phyloP scores from a whole-genome alignment of 108 stramenopile species.

The Discostella stelligeroides region DNA sequence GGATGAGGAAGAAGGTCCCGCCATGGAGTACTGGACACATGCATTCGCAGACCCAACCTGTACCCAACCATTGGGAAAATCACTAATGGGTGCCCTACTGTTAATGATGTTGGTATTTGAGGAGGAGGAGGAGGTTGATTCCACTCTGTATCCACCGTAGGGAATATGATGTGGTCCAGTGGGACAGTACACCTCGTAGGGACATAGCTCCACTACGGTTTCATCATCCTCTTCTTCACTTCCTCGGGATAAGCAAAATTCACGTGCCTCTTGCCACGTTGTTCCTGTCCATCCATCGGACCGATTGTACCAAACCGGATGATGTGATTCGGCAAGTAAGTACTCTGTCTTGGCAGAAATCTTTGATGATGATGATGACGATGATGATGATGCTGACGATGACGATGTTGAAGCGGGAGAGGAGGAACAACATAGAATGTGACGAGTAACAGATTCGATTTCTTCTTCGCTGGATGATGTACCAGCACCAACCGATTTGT shows the following conservation, averaged over 20 bases:
- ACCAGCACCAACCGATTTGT: neutral
- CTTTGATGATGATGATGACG: neutral
- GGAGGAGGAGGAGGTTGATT: no score
- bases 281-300: slow-evolving; percentile 2
- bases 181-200: slow-evolving; percentile 6
- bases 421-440: slow-evolving; percentile 11
- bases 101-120: neutral
- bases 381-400: neutral
- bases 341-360: neutral
- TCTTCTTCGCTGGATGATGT: neutral
- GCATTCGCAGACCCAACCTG: slow-evolving; percentile 2
- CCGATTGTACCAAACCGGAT: slow-evolving; percentile 6
- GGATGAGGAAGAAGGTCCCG: neutral
- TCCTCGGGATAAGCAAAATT: neutral
- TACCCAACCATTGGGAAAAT: slow-evolving; percentile 6
- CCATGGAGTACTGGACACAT: slow-evolving; percentile 1
- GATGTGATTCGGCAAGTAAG: neutral
- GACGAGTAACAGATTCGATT: neutral
- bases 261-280: neutral
- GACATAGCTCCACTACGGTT: neutral
- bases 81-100: slow-evolving; percentile 4
- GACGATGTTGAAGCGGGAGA: neutral
- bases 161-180: slow-evolving; percentile 7
- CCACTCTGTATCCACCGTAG: neutral
- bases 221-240: neutral